Conservation (phyloP, 805 yeast genomes). For the Groenewaldozyma salmanticensis region DNA sequence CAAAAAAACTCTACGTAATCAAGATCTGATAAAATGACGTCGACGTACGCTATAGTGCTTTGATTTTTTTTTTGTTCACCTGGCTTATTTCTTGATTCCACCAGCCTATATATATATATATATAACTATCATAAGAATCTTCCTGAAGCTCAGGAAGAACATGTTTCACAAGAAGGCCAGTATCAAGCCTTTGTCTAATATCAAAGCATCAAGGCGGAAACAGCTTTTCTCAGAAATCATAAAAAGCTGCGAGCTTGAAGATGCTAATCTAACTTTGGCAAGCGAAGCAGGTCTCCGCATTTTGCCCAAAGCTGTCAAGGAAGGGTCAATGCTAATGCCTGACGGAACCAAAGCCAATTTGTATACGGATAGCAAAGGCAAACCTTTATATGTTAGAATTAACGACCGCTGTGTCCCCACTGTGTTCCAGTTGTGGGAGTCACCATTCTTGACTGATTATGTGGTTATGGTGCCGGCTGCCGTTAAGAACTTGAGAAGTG, state of each 20-base stretch:
- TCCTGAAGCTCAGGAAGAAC: no score
- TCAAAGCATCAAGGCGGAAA: constrained; percentile 75
- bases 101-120: no score
- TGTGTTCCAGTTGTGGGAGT: constrained; percentile 55
- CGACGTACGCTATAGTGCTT: no score
- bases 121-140: no score
- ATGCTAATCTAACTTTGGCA: constrained; percentile 30
- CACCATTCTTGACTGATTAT: constrained; percentile 55
- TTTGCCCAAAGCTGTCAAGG: constrained; percentile 48
- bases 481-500: constrained; percentile 55
- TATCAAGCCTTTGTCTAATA: constrained; percentile 59
- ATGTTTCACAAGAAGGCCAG: constrained; percentile 6
- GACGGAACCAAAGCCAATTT: constrained; percentile 48
- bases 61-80: no score
- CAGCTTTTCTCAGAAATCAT: constrained; percentile 36
- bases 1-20: no score
- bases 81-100: no score
- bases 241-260: constrained; percentile 28
- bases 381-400: constrained; percentile 45
- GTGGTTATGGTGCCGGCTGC: constrained; percentile 69
- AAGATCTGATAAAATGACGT: no score
- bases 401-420: constrained; percentile 58
- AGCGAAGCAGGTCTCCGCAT: constrained; percentile 34
- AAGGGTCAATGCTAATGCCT: constrained; percentile 49
- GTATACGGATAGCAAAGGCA: constrained; percentile 51